phyloP scores from a whole-genome alignment of 108 stramenopile genomes.

The Stephanodiscus triporus region DNA sequence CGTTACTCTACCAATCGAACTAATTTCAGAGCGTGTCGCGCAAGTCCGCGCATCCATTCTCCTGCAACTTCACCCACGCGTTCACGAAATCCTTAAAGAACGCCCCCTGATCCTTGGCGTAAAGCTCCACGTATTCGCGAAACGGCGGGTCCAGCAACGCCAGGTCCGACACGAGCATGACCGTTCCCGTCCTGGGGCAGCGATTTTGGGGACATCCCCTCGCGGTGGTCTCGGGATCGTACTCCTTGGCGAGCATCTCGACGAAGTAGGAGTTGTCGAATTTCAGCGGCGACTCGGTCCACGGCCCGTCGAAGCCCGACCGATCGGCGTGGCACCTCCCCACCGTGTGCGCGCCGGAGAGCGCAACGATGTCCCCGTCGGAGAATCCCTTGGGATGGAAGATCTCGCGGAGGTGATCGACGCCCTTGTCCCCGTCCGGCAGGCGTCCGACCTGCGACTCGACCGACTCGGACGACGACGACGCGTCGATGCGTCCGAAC shows the following conservation, averaged over 20 bases:
- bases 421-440: constrained; percentile 61
- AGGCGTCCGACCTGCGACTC: constrained; percentile 49
- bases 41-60: constrained; percentile 47
- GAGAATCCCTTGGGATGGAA: constrained; percentile 82
- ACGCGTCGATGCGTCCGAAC: constrained; percentile 57
- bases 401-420: constrained; percentile 66
- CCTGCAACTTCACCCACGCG: constrained; percentile 55
- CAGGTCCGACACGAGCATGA: constrained; percentile 53
- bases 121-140: constrained; percentile 39
- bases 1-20: too few relatives aligned
- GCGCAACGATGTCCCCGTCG: constrained; percentile 72
- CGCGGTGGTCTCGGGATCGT: constrained; percentile 42
- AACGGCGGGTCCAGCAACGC: constrained; percentile 49
- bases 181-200: constrained; percentile 28
- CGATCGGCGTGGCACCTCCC: constrained; percentile 67
- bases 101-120: constrained; percentile 45
- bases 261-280: constrained; percentile 62
- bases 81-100: constrained; percentile 41
- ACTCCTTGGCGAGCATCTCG: constrained; percentile 52
- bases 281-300: constrained; percentile 47
- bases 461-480: constrained; percentile 15
- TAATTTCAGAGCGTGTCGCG: constrained; percentile 37
- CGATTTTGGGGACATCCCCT: constrained; percentile 47
- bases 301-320: constrained; percentile 60
- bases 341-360: constrained; percentile 69